Evolutionary conservation across 75 land plant genomes (phyloP).

Genomic region (Sequoiadendron giganteum): DNA sequence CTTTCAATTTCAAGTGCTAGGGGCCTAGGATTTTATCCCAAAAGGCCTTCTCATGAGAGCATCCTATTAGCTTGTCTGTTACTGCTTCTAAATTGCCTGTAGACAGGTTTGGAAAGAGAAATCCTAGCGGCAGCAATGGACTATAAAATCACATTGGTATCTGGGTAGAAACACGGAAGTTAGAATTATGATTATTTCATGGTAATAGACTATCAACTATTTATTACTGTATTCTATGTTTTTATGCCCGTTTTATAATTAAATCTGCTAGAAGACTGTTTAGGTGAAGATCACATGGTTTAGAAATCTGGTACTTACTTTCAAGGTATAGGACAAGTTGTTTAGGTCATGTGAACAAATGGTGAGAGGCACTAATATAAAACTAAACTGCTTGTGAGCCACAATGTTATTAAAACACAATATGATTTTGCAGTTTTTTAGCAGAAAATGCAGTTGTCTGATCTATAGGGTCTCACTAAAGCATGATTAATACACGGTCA

Average conservation of each 20-base stretch:
- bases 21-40: neutral
- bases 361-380: neutral
- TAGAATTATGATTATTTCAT: neutral
- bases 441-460: neutral
- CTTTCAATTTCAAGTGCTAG: neutral
- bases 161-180: neutral
- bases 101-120: neutral
- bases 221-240: neutral
- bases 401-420: neutral
- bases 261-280: neutral
- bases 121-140: neutral
- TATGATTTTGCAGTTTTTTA: neutral
- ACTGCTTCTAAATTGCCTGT: neutral
- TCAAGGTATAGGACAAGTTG: neutral
- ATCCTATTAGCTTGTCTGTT: neutral
- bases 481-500: neutral
- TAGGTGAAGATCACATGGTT: neutral
- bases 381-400: neutral
- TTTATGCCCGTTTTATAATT: neutral
- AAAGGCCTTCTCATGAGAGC: neutral
- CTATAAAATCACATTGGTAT: neutral
- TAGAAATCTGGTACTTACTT: neutral
- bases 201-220: neutral
- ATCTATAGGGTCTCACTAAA: neutral
- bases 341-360: neutral